Base-by-base conservation (phyloP, 768 basidiomycete species). In the Suillus bovinus region DNA sequence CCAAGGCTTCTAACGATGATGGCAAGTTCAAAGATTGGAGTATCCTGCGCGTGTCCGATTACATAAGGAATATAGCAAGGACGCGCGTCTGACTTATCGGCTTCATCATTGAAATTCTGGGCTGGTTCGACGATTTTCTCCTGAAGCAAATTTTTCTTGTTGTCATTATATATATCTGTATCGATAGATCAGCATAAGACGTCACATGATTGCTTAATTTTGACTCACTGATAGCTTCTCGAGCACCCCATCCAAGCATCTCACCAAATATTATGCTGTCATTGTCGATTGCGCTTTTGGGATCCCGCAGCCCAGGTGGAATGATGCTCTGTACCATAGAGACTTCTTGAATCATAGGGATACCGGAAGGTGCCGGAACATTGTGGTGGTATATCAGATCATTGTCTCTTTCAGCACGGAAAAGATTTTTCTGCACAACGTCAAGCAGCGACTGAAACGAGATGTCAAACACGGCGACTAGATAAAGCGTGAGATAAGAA, bases 311-410 rank as follows among this genome's bases (percentile, higher is more conserved):
- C 2, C 80, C 88, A 1, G 79, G 73, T 0, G 88, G 86, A 2
- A 86, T 68, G 17, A 74, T 82, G 2, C 86, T 73, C 63, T 86
- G 82, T 38, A 87, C 90, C 70, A 98, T 84, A 11, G 83, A 76
- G 2, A 86, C 85, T 41, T 86, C 86, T 34, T 80, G 78, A 56
- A 98, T 86, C 0, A 82, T 71, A 0, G 87, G 77, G 8, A 97
- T 82, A 17, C 88, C 82, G 2, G 89, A 85, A 5, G 84, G 68
- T 0, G 94, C 79, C 1, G 96, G 94, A 1, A 96, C 81, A 61
- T 93, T 89, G 57, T 93, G 83, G 67, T 97, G 94, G 76, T 98
- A 99, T 42, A 99, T 97, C 8, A 97, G 79, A 74, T 96, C 91
- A 72, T 99, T 99, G 74, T 99, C 96, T 36, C 93, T 85, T 65